Evolutionary conservation across 176 grass and related monocot species (phyloP).

Genomic region (Cenchrus fungigraminus): DNA sequence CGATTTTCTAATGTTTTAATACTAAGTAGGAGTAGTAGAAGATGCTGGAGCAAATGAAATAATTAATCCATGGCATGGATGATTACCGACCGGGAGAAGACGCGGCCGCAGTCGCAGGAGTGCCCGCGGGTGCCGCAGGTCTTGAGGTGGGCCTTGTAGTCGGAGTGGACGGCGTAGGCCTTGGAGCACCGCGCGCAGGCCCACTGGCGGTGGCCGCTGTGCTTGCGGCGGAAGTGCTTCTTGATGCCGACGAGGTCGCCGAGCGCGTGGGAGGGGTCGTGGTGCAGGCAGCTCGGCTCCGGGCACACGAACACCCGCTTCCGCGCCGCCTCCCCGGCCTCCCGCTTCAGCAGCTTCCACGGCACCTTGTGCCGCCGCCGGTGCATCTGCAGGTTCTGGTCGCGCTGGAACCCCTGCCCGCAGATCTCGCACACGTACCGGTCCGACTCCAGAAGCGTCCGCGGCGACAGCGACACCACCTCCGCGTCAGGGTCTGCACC

Average conservation of each 20-base stretch:
- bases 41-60: neutral
- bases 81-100: constrained; percentile 72
- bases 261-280: constrained; percentile 88
- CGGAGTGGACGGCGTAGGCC: constrained; percentile 98
- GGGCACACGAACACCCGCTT: constrained; percentile 99
- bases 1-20: neutral
- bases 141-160: constrained; percentile 99
- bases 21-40: neutral
- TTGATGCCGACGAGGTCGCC: constrained; percentile 99
- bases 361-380: constrained; percentile 99
- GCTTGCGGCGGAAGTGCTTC: constrained; percentile 99
- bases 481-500: constrained; percentile 92
- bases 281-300: constrained; percentile 92
- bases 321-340: constrained; percentile 65
- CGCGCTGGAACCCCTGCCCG: constrained; percentile 97
- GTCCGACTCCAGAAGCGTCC: constrained; percentile 96
- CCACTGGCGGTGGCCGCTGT: constrained; percentile 96
- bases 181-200: constrained; percentile 85
- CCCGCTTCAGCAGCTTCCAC: constrained; percentile 98
- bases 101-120: constrained; percentile 96
- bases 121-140: constrained; percentile 98
- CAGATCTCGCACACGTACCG: constrained; percentile 99
- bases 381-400: constrained; percentile 99
- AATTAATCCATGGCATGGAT: neutral
- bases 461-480: constrained; percentile 93